phyloP scores from a whole-genome alignment of 192 early-diverging fungal species.

The Podila verticillata region DNA sequence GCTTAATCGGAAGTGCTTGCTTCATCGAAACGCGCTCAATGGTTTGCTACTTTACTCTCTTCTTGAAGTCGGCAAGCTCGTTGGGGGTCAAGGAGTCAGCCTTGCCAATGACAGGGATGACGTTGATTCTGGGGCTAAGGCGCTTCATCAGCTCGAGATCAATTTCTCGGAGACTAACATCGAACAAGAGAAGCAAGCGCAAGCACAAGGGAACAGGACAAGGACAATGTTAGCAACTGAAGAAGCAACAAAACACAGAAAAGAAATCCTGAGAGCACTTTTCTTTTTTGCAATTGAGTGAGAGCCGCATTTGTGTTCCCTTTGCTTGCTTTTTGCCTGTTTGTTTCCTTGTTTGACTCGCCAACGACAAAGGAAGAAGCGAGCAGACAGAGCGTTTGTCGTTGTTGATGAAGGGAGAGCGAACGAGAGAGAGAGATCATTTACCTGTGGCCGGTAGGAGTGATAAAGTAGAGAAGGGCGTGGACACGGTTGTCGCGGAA shows the following conservation, averaged over 20 bases:
- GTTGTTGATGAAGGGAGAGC: too few species aligned
- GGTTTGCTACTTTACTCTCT: constrained; percentile 69
- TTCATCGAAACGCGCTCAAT: too few species aligned
- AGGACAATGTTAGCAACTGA: background rate
- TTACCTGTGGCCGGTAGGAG: constrained; percentile 93
- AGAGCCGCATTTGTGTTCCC: background rate
- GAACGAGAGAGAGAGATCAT: constrained; percentile 23
- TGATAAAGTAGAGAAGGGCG: constrained; percentile 97
- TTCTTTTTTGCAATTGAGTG: background rate
- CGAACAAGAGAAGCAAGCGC: background rate
- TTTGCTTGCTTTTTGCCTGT: background rate
- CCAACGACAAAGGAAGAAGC: background rate
- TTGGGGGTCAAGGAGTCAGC: constrained; percentile 91
- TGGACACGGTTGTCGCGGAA: constrained; percentile 96
- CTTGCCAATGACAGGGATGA: constrained; percentile 96
- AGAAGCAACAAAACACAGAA: background rate
- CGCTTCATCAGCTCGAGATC: constrained; percentile 95
- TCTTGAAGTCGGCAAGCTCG: constrained; percentile 90
- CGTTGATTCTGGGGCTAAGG: constrained; percentile 91
- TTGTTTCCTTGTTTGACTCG: background rate
- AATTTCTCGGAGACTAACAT: constrained; percentile 84
- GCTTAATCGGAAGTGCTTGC: background rate
- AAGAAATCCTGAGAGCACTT: background rate
- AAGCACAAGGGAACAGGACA: background rate
- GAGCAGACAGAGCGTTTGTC: background rate